phyloP scores from a whole-genome alignment of 495 filamentous ascomycete species.

The Neurospora africana region DNA sequence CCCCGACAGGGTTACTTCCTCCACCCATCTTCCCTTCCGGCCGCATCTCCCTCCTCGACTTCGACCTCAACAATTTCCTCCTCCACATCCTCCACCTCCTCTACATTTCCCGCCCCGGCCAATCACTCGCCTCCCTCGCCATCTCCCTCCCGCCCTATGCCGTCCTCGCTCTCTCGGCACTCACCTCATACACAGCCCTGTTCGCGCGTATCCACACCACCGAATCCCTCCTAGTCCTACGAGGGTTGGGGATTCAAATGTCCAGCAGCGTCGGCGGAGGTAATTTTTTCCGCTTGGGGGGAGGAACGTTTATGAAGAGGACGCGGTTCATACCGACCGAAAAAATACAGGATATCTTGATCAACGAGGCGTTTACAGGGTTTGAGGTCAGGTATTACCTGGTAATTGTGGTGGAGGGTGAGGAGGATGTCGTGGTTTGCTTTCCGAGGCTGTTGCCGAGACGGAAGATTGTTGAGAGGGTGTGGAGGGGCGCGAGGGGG shows the following conservation, averaged over 20 bases:
- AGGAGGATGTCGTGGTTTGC: conserved; percentile 80
- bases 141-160: conserved; percentile 23
- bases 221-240: conserved; percentile 80
- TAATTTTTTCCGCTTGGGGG: conserved; percentile 32
- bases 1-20: not conserved
- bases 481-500: conserved; percentile 69
- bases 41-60: not conserved
- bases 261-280: not conserved
- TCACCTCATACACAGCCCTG: conserved; percentile 24
- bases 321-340: conserved; percentile 88
- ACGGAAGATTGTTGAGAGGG: conserved; percentile 60
- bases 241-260: conserved; percentile 87
- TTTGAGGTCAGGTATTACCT: conserved; percentile 89
- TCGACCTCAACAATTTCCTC: conserved; percentile 13
- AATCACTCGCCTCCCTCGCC: conserved; percentile 30
- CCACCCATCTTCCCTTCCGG: not conserved
- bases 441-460: conserved; percentile 75
- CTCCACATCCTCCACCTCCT: conserved; percentile 24
- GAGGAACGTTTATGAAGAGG: conserved; percentile 33
- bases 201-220: conserved; percentile 42
- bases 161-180: conserved; percentile 10
- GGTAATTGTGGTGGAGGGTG: conserved; percentile 81
- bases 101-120: conserved; percentile 17
- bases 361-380: conserved; percentile 91
- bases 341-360: conserved; percentile 80